Evolutionary conservation across 805 yeast species (phyloP).

Genomic region (Tetrapisispora pingtungensis): DNA sequence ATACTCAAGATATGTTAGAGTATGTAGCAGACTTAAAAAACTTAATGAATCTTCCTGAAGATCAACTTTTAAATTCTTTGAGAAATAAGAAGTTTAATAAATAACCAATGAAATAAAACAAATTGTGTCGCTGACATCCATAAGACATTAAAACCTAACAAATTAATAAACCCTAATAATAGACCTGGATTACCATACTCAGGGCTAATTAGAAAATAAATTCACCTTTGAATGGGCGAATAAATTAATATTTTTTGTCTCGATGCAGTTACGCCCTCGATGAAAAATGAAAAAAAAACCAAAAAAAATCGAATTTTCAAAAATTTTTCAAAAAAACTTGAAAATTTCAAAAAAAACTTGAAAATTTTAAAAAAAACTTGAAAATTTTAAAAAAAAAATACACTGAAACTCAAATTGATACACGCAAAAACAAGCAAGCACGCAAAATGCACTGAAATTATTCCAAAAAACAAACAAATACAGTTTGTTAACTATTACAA

Average conservation of each 20-base stretch:
- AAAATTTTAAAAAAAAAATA: not conserved
- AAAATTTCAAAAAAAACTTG: not conserved
- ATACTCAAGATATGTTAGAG: conserved; percentile 30
- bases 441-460: not conserved
- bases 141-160: too few species aligned
- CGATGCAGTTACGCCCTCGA: not conserved
- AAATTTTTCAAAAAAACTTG: not conserved
- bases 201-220: too few species aligned
- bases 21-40: conserved; percentile 30
- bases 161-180: too few species aligned
- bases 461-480: not conserved
- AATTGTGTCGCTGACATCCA: not conserved
- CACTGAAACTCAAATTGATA: too few species aligned
- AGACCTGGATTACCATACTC: too few species aligned
- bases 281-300: too few species aligned
- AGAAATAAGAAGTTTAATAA: conserved; percentile 5
- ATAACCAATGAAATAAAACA: not conserved
- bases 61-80: conserved; percentile 25
- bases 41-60: conserved; percentile 30
- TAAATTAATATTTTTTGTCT: too few species aligned
- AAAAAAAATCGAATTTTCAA: too few species aligned
- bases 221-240: too few species aligned
- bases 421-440: not conserved
- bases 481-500: too few species aligned
- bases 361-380: not conserved